These are phyloP conservation scores for Zygoascus ofunaensis DNA, from an alignment of 805 yeast species.

Conservation along the genomic window DNA sequence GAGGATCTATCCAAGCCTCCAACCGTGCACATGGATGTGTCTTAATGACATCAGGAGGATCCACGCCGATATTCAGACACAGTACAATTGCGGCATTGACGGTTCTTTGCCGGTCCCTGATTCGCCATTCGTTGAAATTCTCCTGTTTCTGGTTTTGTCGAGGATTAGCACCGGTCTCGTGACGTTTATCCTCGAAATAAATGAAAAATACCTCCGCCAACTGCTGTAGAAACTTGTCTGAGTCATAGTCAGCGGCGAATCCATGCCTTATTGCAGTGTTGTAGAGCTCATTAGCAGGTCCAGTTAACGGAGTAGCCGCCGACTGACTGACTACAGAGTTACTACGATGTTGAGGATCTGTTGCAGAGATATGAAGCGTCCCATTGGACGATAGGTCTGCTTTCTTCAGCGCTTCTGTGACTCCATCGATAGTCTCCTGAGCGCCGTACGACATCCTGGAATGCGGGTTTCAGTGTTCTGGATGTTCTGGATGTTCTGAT, in stretches of 20 bases:
- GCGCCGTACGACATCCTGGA: background rate
- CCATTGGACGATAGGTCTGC: background rate
- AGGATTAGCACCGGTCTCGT: slow-evolving; percentile 83
- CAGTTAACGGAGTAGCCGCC: background rate
- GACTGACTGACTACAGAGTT: background rate
- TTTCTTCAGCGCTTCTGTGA: background rate
- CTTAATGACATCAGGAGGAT: slow-evolving; percentile 91
- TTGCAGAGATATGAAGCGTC: background rate
- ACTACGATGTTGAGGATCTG: background rate
- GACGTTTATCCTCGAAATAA: slow-evolving; percentile 87
- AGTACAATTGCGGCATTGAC: slow-evolving; percentile 86
- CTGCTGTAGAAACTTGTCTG: slow-evolving; percentile 39
- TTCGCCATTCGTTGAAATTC: slow-evolving; percentile 77
- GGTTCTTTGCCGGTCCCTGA: slow-evolving; percentile 85
- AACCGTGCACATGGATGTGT: slow-evolving; percentile 86
- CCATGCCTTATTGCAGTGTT: slow-evolving; percentile 46
- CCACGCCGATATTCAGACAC: slow-evolving; percentile 89
- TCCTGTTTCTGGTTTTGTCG: slow-evolving; percentile 36
- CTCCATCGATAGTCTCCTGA: background rate
- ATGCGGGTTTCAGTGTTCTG: background rate
- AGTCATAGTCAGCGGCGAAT: slow-evolving; percentile 46
- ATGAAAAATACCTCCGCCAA: slow-evolving; percentile 59
- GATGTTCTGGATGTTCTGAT: too few relatives aligned
- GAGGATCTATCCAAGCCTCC: slow-evolving; percentile 92
- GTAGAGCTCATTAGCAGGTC: slow-evolving; percentile 16